Conservation (phyloP, 306 rosid genomes). For the Nissolia schottii region DNA sequence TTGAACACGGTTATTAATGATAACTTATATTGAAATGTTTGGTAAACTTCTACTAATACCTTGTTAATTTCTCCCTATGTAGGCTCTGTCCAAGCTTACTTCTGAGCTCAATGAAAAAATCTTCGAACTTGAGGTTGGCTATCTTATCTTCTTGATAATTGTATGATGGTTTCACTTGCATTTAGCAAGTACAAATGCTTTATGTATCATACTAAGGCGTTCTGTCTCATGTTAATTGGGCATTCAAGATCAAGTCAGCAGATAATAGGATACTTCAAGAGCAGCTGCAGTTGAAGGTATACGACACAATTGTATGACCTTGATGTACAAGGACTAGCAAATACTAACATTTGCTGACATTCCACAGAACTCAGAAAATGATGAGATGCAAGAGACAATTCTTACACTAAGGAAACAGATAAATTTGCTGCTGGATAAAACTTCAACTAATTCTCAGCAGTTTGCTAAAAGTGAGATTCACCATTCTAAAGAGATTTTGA, state of each 20-base stretch:
- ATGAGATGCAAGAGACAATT: constrained; percentile 75
- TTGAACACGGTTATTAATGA: background rate
- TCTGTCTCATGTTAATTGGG: constrained; percentile 27
- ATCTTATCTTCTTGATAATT: constrained; percentile 25
- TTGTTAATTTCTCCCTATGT: constrained; percentile 15
- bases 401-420: constrained; percentile 59
- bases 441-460: constrained; percentile 25
- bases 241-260: constrained; percentile 73
- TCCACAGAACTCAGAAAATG: constrained; percentile 54
- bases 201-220: constrained; percentile 24
- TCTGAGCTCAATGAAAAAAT: constrained; percentile 66
- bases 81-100: constrained; percentile 72
- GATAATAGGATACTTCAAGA: constrained; percentile 90
- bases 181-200: background rate
- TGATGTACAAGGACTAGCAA: constrained; percentile 4
- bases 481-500: constrained; percentile 28
- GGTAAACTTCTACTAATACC: constrained; percentile 17
- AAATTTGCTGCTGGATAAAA: constrained; percentile 38
- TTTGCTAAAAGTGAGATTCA: constrained; percentile 28
- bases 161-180: constrained; percentile 2
- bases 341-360: constrained; percentile 6
- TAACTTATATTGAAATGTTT: background rate
- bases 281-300: constrained; percentile 76
- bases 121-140: constrained; percentile 85
- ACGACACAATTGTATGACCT: background rate